Conservation (phyloP, 345 rosid genomes). For the Carallia pectinifolia region DNA sequence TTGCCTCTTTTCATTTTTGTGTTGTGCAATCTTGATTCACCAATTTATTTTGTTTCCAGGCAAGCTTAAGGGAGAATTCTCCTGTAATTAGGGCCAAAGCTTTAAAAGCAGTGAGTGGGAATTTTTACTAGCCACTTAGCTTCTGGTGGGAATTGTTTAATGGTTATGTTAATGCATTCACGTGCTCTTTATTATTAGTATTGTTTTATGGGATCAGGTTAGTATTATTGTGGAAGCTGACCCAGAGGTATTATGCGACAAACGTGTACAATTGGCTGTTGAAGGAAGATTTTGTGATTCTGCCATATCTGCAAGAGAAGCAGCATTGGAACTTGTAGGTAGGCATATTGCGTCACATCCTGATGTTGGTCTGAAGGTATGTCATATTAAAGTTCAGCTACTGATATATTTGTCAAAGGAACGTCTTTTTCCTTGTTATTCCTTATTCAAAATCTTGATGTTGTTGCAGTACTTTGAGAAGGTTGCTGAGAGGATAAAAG, state of each 20-base stretch:
- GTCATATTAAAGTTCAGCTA: constrained; percentile 11
- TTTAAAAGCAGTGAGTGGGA: constrained; percentile 76
- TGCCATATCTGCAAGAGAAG: constrained; percentile 97
- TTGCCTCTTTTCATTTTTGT: background rate
- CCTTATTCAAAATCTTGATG: constrained; percentile 7
- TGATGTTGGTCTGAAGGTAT: constrained; percentile 91
- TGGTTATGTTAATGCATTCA: constrained; percentile 9
- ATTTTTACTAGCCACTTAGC: constrained; percentile 2
- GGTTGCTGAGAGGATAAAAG: constrained; percentile 97
- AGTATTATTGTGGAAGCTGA: constrained; percentile 96
- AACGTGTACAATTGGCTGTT: constrained; percentile 92
- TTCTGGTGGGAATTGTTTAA: constrained; percentile 11
- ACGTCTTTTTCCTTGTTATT: background rate
- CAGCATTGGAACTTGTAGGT: constrained; percentile 98
- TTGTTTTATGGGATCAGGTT: constrained; percentile 59
- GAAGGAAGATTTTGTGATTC: constrained; percentile 99
- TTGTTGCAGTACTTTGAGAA: constrained; percentile 87
- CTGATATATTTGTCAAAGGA: constrained; percentile 7
- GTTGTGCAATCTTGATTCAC: constrained; percentile 20
- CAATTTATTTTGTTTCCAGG: constrained; percentile 48
- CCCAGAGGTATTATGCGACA: constrained; percentile 92
- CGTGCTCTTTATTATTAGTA: constrained; percentile 5
- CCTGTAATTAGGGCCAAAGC: constrained; percentile 96
- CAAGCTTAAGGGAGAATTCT: constrained; percentile 94
- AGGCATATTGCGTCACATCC: constrained; percentile 98